Percentiles rank a stretch among this genome's conserved stretches.
phyloP scores from a whole-genome alignment of 1,284 basidiomycete genomes.

The Ustilago esculenta region DNA sequence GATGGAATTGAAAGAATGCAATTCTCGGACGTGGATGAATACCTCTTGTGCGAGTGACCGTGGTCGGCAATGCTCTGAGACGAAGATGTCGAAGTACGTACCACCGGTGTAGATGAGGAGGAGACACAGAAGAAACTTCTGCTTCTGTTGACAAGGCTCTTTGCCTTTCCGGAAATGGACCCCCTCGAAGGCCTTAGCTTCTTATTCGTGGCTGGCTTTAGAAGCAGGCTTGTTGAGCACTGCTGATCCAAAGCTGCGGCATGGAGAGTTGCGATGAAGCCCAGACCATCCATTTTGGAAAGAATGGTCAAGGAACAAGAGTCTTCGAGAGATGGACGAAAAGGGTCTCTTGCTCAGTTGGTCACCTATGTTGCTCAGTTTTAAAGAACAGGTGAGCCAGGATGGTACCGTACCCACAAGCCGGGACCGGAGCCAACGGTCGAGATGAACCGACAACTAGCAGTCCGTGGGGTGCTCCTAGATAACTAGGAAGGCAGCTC shows the following conservation, averaged over 20 bases:
- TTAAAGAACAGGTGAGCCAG: too few species aligned
- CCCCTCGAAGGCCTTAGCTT: not conserved
- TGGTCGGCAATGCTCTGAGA: constrained; percentile 1
- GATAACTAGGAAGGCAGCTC: too few species aligned
- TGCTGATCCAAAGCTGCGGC: constrained; percentile 1
- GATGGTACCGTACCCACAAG: too few species aligned
- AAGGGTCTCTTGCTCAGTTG: too few species aligned
- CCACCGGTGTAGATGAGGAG: not conserved
- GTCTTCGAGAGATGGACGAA: too few species aligned
- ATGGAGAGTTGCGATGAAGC: constrained; percentile 25
- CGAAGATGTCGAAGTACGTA: not conserved
- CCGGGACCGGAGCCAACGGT: too few species aligned
- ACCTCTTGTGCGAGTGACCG: not conserved
- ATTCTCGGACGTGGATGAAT: not conserved
- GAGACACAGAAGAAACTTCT: constrained; percentile 12
- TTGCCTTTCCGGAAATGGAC: constrained; percentile 13
- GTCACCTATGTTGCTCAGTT: too few species aligned
- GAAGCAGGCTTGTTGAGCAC: not conserved
- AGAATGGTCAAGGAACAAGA: too few species aligned
- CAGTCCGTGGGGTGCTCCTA: too few species aligned
- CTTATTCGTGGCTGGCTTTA: constrained; percentile 6
- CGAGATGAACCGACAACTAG: too few species aligned
- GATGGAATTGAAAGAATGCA: not conserved
- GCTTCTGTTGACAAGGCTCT: constrained; percentile 13
- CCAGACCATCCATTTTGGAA: constrained; percentile 20